Conservation (phyloP, 2,329 filamentous ascomycete genomes). For the Cordyceps fumosorosea region DNA sequence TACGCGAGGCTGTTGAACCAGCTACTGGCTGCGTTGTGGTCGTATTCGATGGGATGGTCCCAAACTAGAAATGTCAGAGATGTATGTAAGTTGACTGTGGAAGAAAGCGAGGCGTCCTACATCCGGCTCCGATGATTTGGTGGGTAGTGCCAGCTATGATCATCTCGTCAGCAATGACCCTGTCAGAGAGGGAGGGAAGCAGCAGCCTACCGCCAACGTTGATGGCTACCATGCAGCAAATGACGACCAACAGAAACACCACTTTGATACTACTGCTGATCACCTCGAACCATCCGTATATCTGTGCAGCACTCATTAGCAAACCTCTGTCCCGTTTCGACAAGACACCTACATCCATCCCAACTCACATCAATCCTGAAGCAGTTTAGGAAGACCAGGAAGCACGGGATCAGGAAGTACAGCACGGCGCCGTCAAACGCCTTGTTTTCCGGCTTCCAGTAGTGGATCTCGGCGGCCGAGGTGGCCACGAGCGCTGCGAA, state of each 20-base stretch:
- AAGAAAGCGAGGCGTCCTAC: background rate
- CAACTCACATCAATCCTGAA: conserved; percentile 20
- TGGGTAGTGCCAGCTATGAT: background rate
- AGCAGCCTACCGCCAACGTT: conserved; percentile 6
- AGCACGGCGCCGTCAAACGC: conserved; percentile 16
- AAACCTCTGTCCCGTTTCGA: too few relatives aligned
- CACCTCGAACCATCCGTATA: conserved; percentile 25
- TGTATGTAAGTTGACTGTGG: background rate
- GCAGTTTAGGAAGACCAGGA: conserved; percentile 19
- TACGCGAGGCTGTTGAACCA: conserved; percentile 22
- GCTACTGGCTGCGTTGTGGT: conserved; percentile 17
- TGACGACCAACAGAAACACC: conserved; percentile 20
- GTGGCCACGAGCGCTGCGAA: conserved; percentile 22
- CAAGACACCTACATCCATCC: background rate
- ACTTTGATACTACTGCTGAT: conserved; percentile 21
- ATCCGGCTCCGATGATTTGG: background rate
- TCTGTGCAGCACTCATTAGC: conserved; percentile 13
- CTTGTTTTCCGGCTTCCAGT: conserved; percentile 17
- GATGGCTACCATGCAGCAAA: conserved; percentile 19
- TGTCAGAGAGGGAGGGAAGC: background rate
- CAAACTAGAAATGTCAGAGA: background rate
- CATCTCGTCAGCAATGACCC: background rate
- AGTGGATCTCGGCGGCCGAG: conserved; percentile 21
- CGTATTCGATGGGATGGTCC: conserved; percentile 16
- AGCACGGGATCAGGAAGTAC: conserved; percentile 20